Evolutionary conservation across 192 early-diverging fungal genomes (phyloP).

Genomic region (Thoreauomyces humboldtii): DNA sequence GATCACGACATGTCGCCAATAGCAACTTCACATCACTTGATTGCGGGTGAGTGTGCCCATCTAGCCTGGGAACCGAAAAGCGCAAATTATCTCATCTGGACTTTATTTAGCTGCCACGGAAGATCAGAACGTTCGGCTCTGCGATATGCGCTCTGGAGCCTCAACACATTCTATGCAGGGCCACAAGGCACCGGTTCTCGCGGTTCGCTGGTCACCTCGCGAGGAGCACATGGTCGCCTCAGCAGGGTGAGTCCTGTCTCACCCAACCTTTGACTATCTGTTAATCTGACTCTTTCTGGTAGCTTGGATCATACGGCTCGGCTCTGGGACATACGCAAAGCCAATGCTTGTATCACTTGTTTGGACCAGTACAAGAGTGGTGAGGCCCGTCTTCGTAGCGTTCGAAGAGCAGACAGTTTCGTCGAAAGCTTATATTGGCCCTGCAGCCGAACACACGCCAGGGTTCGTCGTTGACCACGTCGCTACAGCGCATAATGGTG

Average conservation of each 20-base stretch:
- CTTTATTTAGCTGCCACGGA: slow-evolving; percentile 60
- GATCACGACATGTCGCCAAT: slow-evolving; percentile 73
- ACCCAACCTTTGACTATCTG: no score
- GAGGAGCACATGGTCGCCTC: slow-evolving; percentile 71
- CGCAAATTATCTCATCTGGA: neutral
- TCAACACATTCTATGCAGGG: slow-evolving; percentile 49
- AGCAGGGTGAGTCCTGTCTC: slow-evolving; percentile 63
- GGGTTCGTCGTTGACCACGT: no score
- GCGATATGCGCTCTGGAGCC: slow-evolving; percentile 70
- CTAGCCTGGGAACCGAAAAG: neutral
- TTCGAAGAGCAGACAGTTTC: neutral
- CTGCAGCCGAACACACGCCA: slow-evolving; percentile 1
- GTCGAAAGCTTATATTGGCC: no score
- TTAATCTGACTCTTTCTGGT: neutral
- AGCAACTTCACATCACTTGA: slow-evolving; percentile 63
- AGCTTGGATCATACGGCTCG: slow-evolving; percentile 65
- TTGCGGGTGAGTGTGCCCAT: slow-evolving; percentile 58
- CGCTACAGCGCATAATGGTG: slow-evolving; percentile 51
- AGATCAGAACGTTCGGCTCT: slow-evolving; percentile 69
- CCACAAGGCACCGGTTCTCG: slow-evolving; percentile 56
- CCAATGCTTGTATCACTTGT: slow-evolving; percentile 57
- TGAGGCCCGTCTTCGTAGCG: neutral
- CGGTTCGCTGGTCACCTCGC: slow-evolving; percentile 72
- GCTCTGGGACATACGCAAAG: slow-evolving; percentile 85
- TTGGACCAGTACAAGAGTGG: slow-evolving; percentile 61